Evolutionary conservation across 345 rosid genomes (phyloP).

Genomic region (Leavenworthia alabamica): DNA sequence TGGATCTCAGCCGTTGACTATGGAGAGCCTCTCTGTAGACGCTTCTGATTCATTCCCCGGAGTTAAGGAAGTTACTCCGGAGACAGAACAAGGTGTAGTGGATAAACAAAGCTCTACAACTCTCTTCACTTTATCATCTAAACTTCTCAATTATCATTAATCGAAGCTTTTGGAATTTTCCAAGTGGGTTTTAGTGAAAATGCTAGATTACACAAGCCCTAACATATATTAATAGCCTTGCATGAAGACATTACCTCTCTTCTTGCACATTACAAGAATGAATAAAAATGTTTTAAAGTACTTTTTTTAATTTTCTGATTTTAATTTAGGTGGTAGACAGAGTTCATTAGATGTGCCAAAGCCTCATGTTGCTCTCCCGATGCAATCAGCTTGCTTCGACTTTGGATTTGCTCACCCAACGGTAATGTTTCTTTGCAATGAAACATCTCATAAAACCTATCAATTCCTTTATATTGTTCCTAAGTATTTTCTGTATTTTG

Average conservation of each 20-base stretch:
- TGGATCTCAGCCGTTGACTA: constrained; percentile 44
- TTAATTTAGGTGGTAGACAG: constrained; percentile 50
- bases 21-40: constrained; percentile 39
- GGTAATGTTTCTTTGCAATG: constrained; percentile 32
- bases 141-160: background rate
- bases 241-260: background rate
- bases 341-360: constrained; percentile 42
- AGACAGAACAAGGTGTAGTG: constrained; percentile 32
- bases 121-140: constrained; percentile 52
- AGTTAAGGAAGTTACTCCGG: constrained; percentile 36
- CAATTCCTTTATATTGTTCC: background rate
- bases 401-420: constrained; percentile 59
- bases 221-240: background rate
- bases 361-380: constrained; percentile 38
- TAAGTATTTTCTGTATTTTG: constrained; percentile 14
- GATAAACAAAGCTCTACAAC: constrained; percentile 38
- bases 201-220: background rate
- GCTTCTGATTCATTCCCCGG: constrained; percentile 38
- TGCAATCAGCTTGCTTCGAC: constrained; percentile 54
- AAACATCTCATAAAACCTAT: background rate
- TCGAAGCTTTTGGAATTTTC: background rate
- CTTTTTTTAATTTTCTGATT: too few relatives aligned
- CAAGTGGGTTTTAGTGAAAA: background rate
- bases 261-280: background rate
- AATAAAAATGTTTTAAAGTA: background rate